These are phyloP conservation scores for Trypanosomatidae sp. DNA, from an alignment of 208 protist genomes.

Conservation along the genomic window DNA sequence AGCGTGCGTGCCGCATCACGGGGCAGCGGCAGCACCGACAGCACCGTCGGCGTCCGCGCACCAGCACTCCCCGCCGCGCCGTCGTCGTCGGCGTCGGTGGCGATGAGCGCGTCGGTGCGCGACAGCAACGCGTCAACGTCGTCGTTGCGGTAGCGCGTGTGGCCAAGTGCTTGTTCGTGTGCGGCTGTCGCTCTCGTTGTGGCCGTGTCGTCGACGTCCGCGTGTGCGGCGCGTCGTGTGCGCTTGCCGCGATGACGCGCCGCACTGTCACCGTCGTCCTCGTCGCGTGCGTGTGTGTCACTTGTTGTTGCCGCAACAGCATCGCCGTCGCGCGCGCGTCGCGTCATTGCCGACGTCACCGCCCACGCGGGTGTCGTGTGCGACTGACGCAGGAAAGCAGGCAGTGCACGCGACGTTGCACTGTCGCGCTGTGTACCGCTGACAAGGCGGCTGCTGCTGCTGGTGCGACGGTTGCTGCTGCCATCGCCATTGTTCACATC, in stretches of 20 bases:
- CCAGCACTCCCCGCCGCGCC: conserved; percentile 15
- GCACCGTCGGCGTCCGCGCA: conserved; percentile 24
- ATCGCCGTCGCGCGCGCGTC: too few species aligned
- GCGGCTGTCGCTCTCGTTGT: conserved; percentile 5
- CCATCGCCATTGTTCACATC: not conserved
- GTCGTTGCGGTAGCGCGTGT: conserved; percentile 64
- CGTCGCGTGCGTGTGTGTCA: conserved; percentile 3
- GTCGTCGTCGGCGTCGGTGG: not conserved
- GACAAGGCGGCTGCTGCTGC: not conserved
- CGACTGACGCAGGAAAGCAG: conserved; percentile 25
- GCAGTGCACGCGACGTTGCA: conserved; percentile 8
- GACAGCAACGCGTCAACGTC: conserved; percentile 64
- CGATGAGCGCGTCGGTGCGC: conserved; percentile 43
- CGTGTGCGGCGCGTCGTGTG: conserved; percentile 29
- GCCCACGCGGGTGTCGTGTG: conserved; percentile 33
- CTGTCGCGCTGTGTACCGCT: not conserved
- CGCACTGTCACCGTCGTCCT: not conserved
- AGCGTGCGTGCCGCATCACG: conserved; percentile 51
- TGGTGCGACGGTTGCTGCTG: not conserved
- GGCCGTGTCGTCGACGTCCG: not conserved
- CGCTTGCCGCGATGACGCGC: conserved; percentile 7
- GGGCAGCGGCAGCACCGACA: conserved; percentile 57
- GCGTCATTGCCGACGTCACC: not conserved
- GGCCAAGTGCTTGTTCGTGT: too few species aligned
- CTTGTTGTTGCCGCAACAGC: too few species aligned